These are phyloP conservation scores for Leccinum ochraceum DNA, from an alignment of 768 basidiomycete genomes.

Conservation along the genomic window DNA sequence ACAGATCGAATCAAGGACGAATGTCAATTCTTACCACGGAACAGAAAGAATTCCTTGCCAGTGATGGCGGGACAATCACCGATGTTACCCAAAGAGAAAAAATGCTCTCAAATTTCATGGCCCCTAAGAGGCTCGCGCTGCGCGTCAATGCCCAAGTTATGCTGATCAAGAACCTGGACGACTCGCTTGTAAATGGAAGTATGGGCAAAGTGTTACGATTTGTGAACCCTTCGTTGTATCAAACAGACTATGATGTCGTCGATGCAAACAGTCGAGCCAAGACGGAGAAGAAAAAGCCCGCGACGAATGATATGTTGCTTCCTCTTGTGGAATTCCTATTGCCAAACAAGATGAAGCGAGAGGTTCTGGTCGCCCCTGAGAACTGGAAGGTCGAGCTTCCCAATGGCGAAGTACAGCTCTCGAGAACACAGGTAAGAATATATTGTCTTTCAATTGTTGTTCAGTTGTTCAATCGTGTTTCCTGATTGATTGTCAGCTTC, in stretches of 20 bases:
- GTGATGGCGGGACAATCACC: conserved; percentile 61
- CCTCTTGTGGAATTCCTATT: conserved; percentile 82
- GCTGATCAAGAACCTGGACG: conserved; percentile 94
- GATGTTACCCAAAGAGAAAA: conserved; percentile 66
- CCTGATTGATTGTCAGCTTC: conserved; percentile 52
- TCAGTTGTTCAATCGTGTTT: not conserved
- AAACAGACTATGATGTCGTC: conserved; percentile 41
- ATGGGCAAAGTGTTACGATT: conserved; percentile 87
- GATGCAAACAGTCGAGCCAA: conserved; percentile 38
- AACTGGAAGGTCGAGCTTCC: conserved; percentile 86
- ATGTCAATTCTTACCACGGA: conserved; percentile 61
- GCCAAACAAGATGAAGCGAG: conserved; percentile 54
- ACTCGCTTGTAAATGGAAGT: conserved; percentile 90
- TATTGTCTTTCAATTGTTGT: conserved; percentile 1
- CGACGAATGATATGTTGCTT: conserved; percentile 40
- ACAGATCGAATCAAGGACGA: conserved; percentile 73
- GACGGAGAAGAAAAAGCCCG: conserved; percentile 29
- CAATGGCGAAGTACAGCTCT: conserved; percentile 81
- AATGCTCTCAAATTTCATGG: conserved; percentile 90
- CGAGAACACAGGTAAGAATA: conserved; percentile 68
- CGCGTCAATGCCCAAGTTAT: conserved; percentile 88
- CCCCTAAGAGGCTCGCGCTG: conserved; percentile 65
- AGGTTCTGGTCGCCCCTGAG: conserved; percentile 66
- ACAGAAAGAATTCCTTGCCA: conserved; percentile 51
- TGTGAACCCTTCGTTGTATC: conserved; percentile 50